These are phyloP conservation scores for Anthracocystis setariae DNA, from an alignment of 1,284 basidiomycete species.

Conservation along the genomic window DNA sequence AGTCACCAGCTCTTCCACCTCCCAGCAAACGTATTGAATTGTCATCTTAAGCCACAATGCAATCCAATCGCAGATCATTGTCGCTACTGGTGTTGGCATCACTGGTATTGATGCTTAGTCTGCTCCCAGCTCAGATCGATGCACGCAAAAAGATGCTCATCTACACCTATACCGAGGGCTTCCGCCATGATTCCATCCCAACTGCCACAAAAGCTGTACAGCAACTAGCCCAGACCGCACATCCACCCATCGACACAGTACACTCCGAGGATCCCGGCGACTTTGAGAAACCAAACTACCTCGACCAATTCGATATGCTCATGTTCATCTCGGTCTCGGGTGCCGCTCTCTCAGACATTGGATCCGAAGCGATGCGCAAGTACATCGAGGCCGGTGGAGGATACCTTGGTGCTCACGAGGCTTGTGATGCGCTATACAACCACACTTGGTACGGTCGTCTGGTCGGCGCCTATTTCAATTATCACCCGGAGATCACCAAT, in stretches of 20 bases:
- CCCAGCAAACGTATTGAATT: no score
- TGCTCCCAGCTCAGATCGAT: constrained; percentile 16
- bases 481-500: constrained; percentile 49
- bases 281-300: constrained; percentile 45
- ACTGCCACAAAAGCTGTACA: constrained; percentile 46
- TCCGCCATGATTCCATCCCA: constrained; percentile 54
- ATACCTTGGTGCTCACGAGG: constrained; percentile 60
- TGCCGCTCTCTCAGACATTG: constrained; percentile 40
- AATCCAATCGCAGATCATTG: constrained; percentile 1
- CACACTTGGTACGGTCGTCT: constrained; percentile 56
- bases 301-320: constrained; percentile 57
- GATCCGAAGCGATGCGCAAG: constrained; percentile 39
- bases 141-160: constrained; percentile 53
- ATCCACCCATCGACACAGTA: constrained; percentile 40
- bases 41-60: no score
- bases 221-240: constrained; percentile 40
- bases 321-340: constrained; percentile 58
- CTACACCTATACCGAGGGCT: constrained; percentile 55
- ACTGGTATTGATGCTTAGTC: constrained; percentile 15
- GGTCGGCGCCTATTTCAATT: constrained; percentile 57
- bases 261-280: constrained; percentile 45
- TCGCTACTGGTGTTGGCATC: constrained; percentile 16
- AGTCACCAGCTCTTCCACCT: neutral
- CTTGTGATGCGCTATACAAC: constrained; percentile 48
- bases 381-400: constrained; percentile 61